Base-by-base conservation (phyloP, 768 basidiomycete genomes). In the Hemileccinum impolitum region DNA sequence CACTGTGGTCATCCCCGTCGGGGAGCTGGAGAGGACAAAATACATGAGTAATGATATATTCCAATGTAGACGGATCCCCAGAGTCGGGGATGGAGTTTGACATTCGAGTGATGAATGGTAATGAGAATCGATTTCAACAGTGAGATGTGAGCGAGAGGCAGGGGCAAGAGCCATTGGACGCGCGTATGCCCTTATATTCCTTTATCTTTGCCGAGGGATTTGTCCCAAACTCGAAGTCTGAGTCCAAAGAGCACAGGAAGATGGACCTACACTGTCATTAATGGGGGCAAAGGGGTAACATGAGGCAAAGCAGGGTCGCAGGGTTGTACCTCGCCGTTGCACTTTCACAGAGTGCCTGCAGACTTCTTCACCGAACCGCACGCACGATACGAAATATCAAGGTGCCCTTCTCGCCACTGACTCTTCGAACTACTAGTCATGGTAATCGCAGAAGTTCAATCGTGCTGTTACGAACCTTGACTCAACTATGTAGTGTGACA, bases 21-120 rank as follows among this genome's bases (percentile, higher is more conserved):
- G 76, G 76, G 4, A 76, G 61, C 31, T 64, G 64, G 0, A 72
- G 68, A 4, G 77, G 77, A 13, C 70, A 52, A 51, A 78, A 74
- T 0, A 78, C 62, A 43, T 78, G 77, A 9, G 69, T 67, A 15
- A 74, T 41, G 23, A 70, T 55, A 53, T 74, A 78, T 31, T 49
- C 17, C 35, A 49, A 28, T 10, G 48, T 21, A 28, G 6, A 12
- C 5, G 32, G 4, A 12, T 45, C 49, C 30, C 11, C 17, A 15
- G n/a, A 17, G 15, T 35, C 25, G 11, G 37, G 9, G 35, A 38
- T 13, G 21, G 37, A 43, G n/a, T 5, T 14, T 31, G 44, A 26
- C 54, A 56, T 53, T 45, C 8, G 18, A 7, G 23, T 15, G 34
- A 34, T 34, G 34, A 34, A 14, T 34, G 10, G 31, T 42, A 42